phyloP scores from a whole-genome alignment of 73 alveolate species.

The Stentor roeselii region DNA sequence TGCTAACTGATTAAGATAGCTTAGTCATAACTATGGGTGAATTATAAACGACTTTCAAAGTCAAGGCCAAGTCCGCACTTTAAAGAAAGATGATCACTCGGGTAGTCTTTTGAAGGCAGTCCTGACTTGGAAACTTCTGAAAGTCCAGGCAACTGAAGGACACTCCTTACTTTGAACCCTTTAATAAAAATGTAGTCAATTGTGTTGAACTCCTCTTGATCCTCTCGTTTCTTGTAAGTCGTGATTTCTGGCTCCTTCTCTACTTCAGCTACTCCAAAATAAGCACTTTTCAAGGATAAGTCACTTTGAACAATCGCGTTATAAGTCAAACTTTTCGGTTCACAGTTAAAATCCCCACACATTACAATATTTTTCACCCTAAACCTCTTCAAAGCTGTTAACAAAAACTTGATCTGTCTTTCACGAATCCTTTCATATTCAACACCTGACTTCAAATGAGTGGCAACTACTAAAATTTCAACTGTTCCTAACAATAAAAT shows the following conservation, averaged over 20 bases:
- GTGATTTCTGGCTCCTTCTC: background rate
- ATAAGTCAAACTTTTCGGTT: background rate
- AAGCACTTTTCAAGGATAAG: background rate
- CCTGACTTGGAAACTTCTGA: background rate
- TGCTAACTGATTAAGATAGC: no score
- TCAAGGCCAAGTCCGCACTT: no score
- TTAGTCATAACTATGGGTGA: no score
- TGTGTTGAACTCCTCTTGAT: background rate
- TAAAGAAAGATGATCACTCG: conserved; percentile 11
- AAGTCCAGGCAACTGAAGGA: background rate
- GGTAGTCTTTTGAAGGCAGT: conserved; percentile 7
- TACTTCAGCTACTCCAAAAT: background rate
- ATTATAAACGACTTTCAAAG: no score
- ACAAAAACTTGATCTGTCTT: background rate
- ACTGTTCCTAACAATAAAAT: background rate
- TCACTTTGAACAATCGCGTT: background rate
- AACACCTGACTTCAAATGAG: conserved; percentile 13
- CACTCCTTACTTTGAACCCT: background rate
- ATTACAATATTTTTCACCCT: background rate
- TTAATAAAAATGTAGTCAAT: background rate
- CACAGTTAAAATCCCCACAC: conserved; percentile 19
- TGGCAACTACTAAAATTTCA: background rate
- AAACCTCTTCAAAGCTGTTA: background rate
- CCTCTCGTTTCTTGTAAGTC: conserved; percentile 4
- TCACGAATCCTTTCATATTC: background rate